Percentiles rank a stretch among this genome's conserved stretches.
Conservation (phyloP, 2,329 filamentous ascomycete species). For the Colletotrichum noveboracense region DNA sequence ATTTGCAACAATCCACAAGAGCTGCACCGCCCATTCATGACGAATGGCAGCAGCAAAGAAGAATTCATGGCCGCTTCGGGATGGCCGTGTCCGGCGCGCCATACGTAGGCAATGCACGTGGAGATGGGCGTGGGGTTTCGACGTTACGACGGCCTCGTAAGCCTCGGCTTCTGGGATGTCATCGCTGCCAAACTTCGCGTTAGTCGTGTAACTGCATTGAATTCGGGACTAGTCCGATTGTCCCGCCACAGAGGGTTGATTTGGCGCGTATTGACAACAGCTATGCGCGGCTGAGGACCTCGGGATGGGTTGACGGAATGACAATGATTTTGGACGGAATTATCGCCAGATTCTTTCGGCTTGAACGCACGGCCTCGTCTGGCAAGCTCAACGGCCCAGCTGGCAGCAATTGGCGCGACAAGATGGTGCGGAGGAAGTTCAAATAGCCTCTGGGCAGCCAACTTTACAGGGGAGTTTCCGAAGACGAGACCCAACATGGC, state of each 20-base stretch:
- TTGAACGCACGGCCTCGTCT: background rate
- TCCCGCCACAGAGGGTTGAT: background rate
- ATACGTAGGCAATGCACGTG: background rate
- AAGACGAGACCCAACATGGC: too few relatives aligned
- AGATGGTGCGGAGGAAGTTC: too few relatives aligned
- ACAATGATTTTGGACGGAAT: background rate
- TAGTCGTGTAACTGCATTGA: background rate
- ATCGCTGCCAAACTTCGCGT: background rate
- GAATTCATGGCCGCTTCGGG: background rate
- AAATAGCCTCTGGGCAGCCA: too few relatives aligned
- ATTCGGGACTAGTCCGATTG: background rate
- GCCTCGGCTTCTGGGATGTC: background rate
- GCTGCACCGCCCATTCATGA: background rate
- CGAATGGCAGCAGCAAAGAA: background rate
- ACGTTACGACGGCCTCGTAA: background rate
- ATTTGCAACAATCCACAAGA: background rate
- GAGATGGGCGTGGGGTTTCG: background rate
- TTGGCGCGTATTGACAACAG: background rate
- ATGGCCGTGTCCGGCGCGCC: background rate
- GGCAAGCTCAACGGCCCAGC: background rate
- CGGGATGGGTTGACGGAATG: background rate
- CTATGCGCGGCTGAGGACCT: background rate
- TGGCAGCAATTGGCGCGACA: background rate
- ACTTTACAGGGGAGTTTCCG: too few relatives aligned
- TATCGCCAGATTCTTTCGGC: background rate